phyloP scores from a whole-genome alignment of 2,329 filamentous ascomycete genomes.

The Aspergillus fumigatiaffinis region DNA sequence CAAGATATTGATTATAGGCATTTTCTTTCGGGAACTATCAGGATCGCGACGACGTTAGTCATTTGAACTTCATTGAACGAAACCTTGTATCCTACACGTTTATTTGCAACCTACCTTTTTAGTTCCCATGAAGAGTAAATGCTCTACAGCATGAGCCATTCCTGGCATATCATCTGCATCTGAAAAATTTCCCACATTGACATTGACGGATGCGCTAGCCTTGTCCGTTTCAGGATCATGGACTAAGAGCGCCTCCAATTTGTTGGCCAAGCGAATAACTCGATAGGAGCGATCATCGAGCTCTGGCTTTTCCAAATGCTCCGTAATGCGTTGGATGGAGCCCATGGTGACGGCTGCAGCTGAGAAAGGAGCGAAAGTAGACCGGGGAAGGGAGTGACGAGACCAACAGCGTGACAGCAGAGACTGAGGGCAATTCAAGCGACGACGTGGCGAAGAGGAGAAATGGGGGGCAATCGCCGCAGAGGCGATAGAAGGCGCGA shows the following conservation, averaged over 20 bases:
- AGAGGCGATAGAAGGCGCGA: conserved; percentile 11
- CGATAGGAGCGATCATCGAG: conserved; percentile 84
- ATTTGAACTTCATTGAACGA: not conserved
- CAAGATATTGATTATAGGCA: conserved; percentile 89
- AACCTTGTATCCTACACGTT: not conserved
- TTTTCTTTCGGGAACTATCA: conserved; percentile 83
- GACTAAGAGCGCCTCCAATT: conserved; percentile 85
- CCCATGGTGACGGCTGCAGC: conserved; percentile 26
- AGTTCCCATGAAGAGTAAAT: conserved; percentile 97
- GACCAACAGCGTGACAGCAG: conserved; percentile 4
- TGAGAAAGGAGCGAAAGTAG: conserved; percentile 15
- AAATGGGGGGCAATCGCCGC: conserved; percentile 15
- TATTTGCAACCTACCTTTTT: conserved; percentile 62
- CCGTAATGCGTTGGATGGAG: conserved; percentile 53
- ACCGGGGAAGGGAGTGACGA: conserved; percentile 18
- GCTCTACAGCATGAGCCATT: conserved; percentile 94
- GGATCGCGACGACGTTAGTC: not conserved
- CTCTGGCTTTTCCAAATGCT: conserved; percentile 74
- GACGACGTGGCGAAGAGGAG: conserved; percentile 13
- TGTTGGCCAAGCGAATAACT: conserved; percentile 78
- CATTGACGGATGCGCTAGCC: conserved; percentile 89
- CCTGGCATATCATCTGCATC: conserved; percentile 88
- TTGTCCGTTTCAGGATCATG: conserved; percentile 96
- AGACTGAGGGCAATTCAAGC: conserved; percentile 6
- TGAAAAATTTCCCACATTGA: conserved; percentile 93